Evolutionary conservation across 441 rosid species (phyloP), one percentile per base, ranked within the genome.

Genomic region (Populus hybrid): DNA sequence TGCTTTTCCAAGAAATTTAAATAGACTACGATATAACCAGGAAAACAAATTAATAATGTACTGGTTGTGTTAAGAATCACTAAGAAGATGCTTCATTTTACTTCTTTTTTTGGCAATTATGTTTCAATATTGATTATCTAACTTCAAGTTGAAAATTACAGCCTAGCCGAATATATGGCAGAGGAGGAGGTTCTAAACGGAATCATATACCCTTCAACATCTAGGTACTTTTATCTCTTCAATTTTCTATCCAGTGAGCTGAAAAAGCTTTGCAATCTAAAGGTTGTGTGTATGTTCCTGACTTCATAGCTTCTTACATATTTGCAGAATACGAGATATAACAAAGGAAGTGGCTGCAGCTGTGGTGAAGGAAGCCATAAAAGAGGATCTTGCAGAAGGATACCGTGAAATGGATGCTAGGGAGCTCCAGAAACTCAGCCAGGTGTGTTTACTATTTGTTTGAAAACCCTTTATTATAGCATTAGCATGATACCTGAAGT

Each of bases 141-240:
- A 75, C 57, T 38, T 75, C 74, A 65, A 64, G 63, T 69, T 80
- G 79, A 46, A 78, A 71, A 77, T 64, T 86, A 75, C 94, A 94
- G 99, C 88, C 86, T 97, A 73, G 99, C 97, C 71, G 93, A 89
- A 70, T 97, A 92, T 87, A 97, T 97, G 93, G 90, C 90, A 18
- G 98, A 96, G 76, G 98, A 90, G 72, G 98, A 96, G 90, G 98
- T 96, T 75, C 82, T 82, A 24, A 78, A 87, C 46, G 98, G 99
- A 78, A 85, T 92, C 34, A 91, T 96, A 82, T 94, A 81, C 84
- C 99, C 98, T 80, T 89, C 92, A 77, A 90, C 89, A 77, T 94
- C 99, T 71, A 93, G 97, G 98, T 97, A 87, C 65, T 26, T 65
- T n/a, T 7, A 3, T 59, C 57, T 73, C 23, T 24, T 40, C 1